A percentile compares a stretch with the other conserved stretches of the same genome.
Conservation (phyloP, 169 alveolate species). For the Besnoitia besnoiti region DNA sequence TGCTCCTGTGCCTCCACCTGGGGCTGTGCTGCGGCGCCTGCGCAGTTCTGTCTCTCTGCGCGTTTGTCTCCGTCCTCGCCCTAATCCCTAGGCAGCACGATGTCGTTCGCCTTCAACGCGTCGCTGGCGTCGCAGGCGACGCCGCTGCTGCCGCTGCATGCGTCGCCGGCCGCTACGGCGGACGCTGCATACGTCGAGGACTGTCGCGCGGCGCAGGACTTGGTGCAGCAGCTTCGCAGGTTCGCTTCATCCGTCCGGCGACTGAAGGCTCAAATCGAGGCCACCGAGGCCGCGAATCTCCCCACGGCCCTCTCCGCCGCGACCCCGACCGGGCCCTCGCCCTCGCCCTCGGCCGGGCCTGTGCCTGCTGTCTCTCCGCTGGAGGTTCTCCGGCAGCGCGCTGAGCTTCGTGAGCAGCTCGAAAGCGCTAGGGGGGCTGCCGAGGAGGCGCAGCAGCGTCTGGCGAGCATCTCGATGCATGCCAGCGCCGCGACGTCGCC, state of each 20-base stretch:
- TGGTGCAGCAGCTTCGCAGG: constrained; percentile 45
- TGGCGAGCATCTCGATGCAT: constrained; percentile 43
- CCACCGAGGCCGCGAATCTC: neutral
- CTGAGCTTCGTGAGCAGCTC: constrained; percentile 3
- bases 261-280: constrained; percentile 5
- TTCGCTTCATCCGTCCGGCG: neutral
- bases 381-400: neutral
- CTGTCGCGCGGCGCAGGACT: constrained; percentile 38
- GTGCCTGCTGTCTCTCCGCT: neutral
- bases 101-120: neutral
- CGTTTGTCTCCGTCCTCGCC: neutral
- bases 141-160: constrained; percentile 13
- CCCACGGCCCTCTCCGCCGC: neutral
- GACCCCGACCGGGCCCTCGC: neutral
- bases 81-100: neutral
- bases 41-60: neutral
- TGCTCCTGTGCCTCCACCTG: neutral
- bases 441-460: neutral
- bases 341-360: neutral
- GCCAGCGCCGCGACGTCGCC: constrained; percentile 53
- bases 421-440: constrained; percentile 42
- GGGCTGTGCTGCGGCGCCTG: no score
- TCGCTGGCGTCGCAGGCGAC: neutral
- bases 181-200: constrained; percentile 63
- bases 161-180: constrained; percentile 45